These are phyloP conservation scores for Sphaerulina musiva DNA, from an alignment of 2,329 filamentous ascomycete species.

Conservation along the genomic window DNA sequence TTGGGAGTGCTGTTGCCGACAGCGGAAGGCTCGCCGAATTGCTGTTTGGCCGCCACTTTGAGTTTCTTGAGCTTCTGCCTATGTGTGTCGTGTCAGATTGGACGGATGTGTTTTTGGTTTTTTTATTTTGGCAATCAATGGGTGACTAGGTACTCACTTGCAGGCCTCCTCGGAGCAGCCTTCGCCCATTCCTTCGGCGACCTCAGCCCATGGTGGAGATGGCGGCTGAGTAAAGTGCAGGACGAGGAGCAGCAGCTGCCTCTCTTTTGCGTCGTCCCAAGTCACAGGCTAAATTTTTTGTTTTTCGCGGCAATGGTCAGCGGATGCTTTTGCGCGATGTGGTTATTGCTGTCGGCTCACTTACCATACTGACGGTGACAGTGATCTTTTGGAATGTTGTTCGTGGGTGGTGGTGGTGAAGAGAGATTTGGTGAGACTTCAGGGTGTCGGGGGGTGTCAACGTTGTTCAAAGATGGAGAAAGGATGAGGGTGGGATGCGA, in stretches of 20 bases:
- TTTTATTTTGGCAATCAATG: background rate
- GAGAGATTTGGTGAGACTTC: background rate
- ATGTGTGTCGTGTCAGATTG: background rate
- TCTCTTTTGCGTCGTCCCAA: constrained; percentile 13
- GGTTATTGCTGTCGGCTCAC: background rate
- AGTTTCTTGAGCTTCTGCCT: constrained; percentile 11
- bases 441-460: background rate
- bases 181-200: constrained; percentile 5
- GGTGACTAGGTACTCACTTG: background rate
- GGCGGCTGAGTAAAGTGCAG: constrained; percentile 9
- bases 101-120: background rate
- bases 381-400: background rate
- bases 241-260: constrained; percentile 11
- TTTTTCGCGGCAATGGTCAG: background rate
- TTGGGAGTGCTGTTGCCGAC: background rate
- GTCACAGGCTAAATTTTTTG: constrained; percentile 4
- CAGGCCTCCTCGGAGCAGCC: constrained; percentile 4
- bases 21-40: constrained; percentile 1
- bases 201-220: constrained; percentile 14
- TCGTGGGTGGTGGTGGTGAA: background rate
- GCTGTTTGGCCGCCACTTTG: background rate
- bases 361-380: background rate
- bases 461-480: background rate
- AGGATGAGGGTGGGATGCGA: background rate
- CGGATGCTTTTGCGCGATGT: too few species aligned